Evolutionary conservation across 139 green algal genomes (phyloP).

Genomic region (Coccomyxa sp.): DNA sequence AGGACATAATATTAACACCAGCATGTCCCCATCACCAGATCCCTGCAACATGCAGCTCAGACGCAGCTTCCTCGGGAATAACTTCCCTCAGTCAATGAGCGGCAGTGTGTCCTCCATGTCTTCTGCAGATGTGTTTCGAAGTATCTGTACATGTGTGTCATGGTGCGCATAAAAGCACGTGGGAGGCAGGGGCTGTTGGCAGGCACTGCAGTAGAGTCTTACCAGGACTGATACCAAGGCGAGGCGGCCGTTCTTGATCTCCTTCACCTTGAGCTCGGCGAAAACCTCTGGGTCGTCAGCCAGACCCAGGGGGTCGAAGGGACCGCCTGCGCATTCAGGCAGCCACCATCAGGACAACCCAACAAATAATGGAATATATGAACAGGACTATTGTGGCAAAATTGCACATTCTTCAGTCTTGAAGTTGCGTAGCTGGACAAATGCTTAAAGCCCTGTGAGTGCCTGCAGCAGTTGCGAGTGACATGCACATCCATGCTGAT

Average conservation of each 20-base stretch:
- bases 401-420: no score
- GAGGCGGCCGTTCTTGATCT: conserved; percentile 97
- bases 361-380: no score
- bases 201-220: background rate
- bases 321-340: conserved; percentile 49
- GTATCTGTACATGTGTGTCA: background rate
- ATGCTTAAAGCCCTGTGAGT: no score
- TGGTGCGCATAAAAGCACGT: no score
- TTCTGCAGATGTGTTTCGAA: background rate
- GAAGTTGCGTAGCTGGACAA: no score
- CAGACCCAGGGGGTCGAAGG: conserved; percentile 95
- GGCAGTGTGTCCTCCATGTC: background rate
- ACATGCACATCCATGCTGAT: no score
- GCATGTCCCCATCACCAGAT: background rate
- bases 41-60: background rate
- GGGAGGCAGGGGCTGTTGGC: no score
- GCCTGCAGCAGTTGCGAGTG: no score
- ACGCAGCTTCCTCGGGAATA: background rate
- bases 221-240: conserved; percentile 88
- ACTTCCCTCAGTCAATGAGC: no score
- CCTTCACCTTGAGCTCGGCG: conserved; percentile 93
- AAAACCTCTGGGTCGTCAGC: conserved; percentile 87
- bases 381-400: no score
- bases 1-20: background rate
- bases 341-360: background rate